Base-by-base conservation (phyloP, 176 grass and related monocot species). In the Oropetium thomaeum region DNA sequence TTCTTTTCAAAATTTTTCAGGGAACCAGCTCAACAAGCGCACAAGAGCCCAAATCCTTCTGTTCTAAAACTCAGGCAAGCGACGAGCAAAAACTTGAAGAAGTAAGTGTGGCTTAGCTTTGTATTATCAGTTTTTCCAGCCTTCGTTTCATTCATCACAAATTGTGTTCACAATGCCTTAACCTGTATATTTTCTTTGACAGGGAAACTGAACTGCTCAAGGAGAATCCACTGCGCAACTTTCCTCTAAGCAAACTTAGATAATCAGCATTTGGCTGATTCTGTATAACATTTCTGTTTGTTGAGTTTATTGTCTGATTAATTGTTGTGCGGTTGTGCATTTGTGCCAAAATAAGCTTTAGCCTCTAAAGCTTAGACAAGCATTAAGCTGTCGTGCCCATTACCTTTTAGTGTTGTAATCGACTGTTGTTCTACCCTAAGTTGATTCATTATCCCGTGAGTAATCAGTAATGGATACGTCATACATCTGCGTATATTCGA, bases 181-280 rank as follows among this genome's bases (percentile, higher is more conserved):
- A 70, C 55, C 28, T 42, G 9, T 23, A 0, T 53, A 11, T 65
- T 79, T 82, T 66, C 15, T 90, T 83, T 89, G 62, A 72, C 79
- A 99, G 96, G 82, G 91, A 99, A 92, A 90, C 91, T 27, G 96
- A 99, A 87, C 62, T 99, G 82, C 89, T 99, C 33, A 92, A 85
- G 78, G 89, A 95, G 79, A 88, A 99, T 20, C 96, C 96, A 3
- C 61, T 99, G 79, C 89, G 82, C 63, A 95, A 99, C 73, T 95
- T 99, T 47, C 84, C 87, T 61, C 45, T 86, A 8, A 92, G 76
- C 68, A 88, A 82, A 61, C 82, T 99, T 70, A 95, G 96, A 90
- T 99, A 84, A 83, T 74, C 75, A 73, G 59, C 34, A 61, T 8
- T 41, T 31, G 17, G 71, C 23, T 77, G 33, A 17, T 85, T 37